Evolutionary conservation across 495 filamentous ascomycete species (phyloP).

Genomic region (Apiosordaria backusii): DNA sequence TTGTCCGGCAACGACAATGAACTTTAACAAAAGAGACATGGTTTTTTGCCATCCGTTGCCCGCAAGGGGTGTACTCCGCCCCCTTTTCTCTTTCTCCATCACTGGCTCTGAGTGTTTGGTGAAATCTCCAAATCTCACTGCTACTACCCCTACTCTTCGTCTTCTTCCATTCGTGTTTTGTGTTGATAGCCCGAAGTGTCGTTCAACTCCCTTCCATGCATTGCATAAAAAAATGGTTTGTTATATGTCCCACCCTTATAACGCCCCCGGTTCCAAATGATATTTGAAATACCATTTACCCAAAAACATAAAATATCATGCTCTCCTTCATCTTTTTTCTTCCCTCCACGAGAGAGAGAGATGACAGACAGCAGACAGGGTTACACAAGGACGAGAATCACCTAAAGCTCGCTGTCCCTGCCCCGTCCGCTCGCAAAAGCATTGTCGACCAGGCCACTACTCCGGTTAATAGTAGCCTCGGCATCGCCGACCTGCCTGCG

Average conservation of each 20-base stretch:
- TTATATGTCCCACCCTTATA: neutral
- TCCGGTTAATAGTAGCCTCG: constrained; percentile 58
- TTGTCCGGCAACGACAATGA: no score
- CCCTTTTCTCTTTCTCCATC: no score
- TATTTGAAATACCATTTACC: neutral
- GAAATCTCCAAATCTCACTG: neutral
- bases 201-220: neutral
- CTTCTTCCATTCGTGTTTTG: no score
- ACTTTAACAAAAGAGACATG: no score
- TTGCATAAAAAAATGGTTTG: neutral
- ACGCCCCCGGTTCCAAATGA: neutral
- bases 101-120: no score
- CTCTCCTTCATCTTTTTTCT: neutral
- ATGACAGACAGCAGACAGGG: neutral
- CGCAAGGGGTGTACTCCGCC: no score
- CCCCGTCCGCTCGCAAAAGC: constrained; percentile 8
- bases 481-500: constrained; percentile 84
- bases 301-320: neutral
- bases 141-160: neutral
- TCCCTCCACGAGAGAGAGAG: neutral
- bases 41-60: no score
- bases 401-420: constrained; percentile 25
- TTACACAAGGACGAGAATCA: neutral
- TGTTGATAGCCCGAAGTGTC: neutral
- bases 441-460: neutral